Evolutionary conservation across 2,329 filamentous ascomycete genomes (phyloP), one percentile per base, ranked within the genome.

Genomic region (Epichloe sylvatica): DNA sequence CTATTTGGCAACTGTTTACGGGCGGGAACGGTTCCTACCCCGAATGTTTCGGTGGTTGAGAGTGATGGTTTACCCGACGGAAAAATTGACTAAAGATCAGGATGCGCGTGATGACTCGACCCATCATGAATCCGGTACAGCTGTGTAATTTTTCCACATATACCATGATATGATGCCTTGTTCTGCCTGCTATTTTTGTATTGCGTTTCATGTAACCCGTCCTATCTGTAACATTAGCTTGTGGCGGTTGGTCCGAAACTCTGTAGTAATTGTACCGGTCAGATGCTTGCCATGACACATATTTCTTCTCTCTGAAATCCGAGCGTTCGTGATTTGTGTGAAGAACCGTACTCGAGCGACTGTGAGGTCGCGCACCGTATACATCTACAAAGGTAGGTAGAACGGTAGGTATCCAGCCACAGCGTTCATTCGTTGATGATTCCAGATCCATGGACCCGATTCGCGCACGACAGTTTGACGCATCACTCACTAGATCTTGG

Each of bases 181-280:
- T 34, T 45, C 21, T 39, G 25, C 25, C 25, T 23, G 38, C 25
- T 3, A 19, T n/a, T 37, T 38, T 37, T 34, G 25, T 47, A 36
- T 46, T 46, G 35, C 8, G 30, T 33, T 40, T 48, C 42, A 37
- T 37, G 40, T 38, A 44, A 30, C n/a, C 21, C 36, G 25, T 45
- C 33, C 13, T 37, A 33, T 38, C 19, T 45, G 50, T 46, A 45
- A 45, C n/a, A 41, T 48, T 43, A 46, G 15, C 33, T 49, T 23
- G 41, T 19, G 9, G 48, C 35, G 48, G 45, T 44, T 48, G 51
- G 49, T 13, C 49, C 51, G 15, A 48, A 36, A 48, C 39, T 37
- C 23, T 15, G 23, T 25, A 25, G 4, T n/a, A n/a, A 38, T 23
- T 38, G 13, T 44, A 8, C 13, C 12, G 36, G 35, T 17, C 13